Base-by-base conservation (phyloP, 805 yeast species). In the Teunomyces cretensis region DNA sequence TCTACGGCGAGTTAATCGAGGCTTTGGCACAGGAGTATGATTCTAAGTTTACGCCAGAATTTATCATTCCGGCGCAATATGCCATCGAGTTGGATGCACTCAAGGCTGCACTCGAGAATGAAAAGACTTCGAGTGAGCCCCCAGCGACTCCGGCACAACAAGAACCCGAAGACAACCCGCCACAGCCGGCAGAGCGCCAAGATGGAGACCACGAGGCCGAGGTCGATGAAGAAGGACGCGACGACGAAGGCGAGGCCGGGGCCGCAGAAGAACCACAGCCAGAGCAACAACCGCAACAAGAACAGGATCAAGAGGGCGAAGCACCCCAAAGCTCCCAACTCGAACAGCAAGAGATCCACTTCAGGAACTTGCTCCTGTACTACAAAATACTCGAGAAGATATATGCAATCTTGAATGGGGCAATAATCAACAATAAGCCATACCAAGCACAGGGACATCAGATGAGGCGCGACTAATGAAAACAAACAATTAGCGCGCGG, bases 21-120 rank as follows among this genome's bases (percentile, higher is more conserved):
- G 32, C 41, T 9, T 45, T 53, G 40, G 33, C 32, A 26, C 39
- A 36, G 7, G 39, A 43, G 31, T 50, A 56, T 30, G 43, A 45
- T 24, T 31, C 31, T 2, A 24, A 30, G 24, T 47, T 41, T 16
- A 30, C 36, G 19, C 41, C 49, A 9, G 22, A 12, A 9, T 52
- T 46, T 28, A 41, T 15, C 8, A n/a, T 49, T 28, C 44, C 48
- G 6, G 27, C 28, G 12, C 27, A 35, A 22, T 35, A 35, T 13
- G 15, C 16, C 7, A 6, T 13, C 12, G 16, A 35, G 27, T 35
- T 35, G 9, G 22, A 35, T n/a, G 40, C 41, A 12, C 17, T 39
- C 31, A 13, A 39, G 11, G 8, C 16, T 17, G 36, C 36, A 7
- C 35, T 31, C n/a, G 35, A 31, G 6, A 9, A 14, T 4, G 35